Conservation (phyloP, 805 yeast species). For the Metschnikowia continentalis region DNA sequence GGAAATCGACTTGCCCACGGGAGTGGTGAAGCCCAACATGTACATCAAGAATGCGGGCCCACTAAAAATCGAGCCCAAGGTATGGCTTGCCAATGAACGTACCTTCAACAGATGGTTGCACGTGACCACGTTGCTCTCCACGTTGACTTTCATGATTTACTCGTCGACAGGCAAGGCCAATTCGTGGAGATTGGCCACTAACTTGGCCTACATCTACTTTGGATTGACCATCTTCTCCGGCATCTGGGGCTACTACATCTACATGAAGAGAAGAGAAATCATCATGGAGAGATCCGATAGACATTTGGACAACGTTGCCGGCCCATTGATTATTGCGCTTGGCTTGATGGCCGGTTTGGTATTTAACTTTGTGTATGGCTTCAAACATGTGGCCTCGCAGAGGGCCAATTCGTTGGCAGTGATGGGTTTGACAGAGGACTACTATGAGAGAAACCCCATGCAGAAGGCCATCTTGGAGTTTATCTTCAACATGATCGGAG, state of each 20-base stretch:
- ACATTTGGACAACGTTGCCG: conserved; percentile 85
- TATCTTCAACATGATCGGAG: conserved; percentile 26
- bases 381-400: conserved; percentile 24
- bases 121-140: conserved; percentile 78
- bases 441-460: conserved; percentile 28
- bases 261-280: conserved; percentile 61
- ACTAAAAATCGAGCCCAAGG: conserved; percentile 92
- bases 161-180: conserved; percentile 67
- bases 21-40: conserved; percentile 76
- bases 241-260: conserved; percentile 83
- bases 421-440: conserved; percentile 25
- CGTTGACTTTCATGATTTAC: conserved; percentile 80
- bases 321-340: conserved; percentile 76
- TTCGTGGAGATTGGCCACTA: conserved; percentile 58
- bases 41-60: conserved; percentile 88
- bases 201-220: conserved; percentile 76
- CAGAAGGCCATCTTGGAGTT: conserved; percentile 35
- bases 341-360: conserved; percentile 64
- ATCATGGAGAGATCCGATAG: conserved; percentile 79
- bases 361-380: conserved; percentile 69
- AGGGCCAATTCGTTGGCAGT: conserved; percentile 15
- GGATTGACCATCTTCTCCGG: conserved; percentile 78
- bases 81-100: conserved; percentile 97
- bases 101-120: conserved; percentile 95
- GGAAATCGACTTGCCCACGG: conserved; percentile 81